A percentile compares a stretch with the other conserved stretches of the same genome.
phyloP scores from a whole-genome alignment of 257 asterid species.

The Gardenia jasminoides region DNA sequence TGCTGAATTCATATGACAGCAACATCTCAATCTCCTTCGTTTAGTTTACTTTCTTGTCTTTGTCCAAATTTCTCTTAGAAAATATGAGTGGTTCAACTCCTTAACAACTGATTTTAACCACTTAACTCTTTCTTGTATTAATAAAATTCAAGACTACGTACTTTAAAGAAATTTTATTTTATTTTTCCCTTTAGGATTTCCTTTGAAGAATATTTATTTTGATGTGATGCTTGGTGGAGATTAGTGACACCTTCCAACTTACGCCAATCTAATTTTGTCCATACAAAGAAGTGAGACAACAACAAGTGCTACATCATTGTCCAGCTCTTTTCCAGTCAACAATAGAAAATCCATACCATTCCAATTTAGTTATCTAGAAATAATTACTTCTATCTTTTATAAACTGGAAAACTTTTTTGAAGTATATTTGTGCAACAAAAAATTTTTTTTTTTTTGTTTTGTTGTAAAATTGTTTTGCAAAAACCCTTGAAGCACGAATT shows the following conservation, averaged over 20 bases:
- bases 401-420: not conserved
- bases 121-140: conserved; percentile 23
- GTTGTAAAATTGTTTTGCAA: no score
- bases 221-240: not conserved
- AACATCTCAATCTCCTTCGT: not conserved
- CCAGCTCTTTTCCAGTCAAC: not conserved
- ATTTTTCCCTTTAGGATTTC: not conserved
- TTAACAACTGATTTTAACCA: conserved; percentile 35
- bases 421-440: not conserved
- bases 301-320: not conserved
- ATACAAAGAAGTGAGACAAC: not conserved
- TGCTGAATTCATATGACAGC: not conserved
- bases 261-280: not conserved
- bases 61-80: not conserved
- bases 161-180: not conserved
- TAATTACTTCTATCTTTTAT: not conserved
- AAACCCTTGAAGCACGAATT: not conserved
- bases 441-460: no score
- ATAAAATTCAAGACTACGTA: not conserved
- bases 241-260: not conserved
- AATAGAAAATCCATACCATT: not conserved
- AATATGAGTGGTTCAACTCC: conserved; percentile 43
- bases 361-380: not conserved
- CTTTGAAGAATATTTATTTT: not conserved
- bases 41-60: not conserved